Evolutionary conservation across 257 asterid genomes (phyloP).

Genomic region (Ophiorrhiza pumila): DNA sequence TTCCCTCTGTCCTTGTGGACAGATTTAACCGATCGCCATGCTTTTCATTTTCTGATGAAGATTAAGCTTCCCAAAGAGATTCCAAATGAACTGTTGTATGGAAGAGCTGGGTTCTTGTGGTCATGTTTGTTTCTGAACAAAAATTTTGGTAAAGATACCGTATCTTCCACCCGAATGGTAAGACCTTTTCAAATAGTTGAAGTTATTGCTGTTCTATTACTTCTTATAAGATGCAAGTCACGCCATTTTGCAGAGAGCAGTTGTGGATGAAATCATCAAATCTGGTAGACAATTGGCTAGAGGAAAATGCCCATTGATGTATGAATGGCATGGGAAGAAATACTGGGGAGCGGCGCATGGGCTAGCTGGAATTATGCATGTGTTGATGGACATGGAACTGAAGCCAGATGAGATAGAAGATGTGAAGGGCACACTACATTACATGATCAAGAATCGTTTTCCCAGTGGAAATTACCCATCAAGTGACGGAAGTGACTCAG

Average conservation of each 20-base stretch:
- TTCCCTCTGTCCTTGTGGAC: not conserved
- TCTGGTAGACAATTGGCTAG: constrained; percentile 54
- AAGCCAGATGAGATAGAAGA: constrained; percentile 62
- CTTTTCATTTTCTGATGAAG: constrained; percentile 21
- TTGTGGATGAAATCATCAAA: constrained; percentile 52
- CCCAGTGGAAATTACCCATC: constrained; percentile 79
- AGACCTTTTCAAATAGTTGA: constrained; percentile 4
- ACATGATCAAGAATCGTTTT: constrained; percentile 66
- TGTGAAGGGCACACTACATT: constrained; percentile 58
- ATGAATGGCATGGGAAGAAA: constrained; percentile 74
- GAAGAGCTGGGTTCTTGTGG: constrained; percentile 83
- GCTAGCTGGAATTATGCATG: constrained; percentile 70
- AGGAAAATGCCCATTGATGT: constrained; percentile 64
- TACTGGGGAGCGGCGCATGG: constrained; percentile 97
- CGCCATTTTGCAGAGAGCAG: constrained; percentile 40
- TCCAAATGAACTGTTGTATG: constrained; percentile 65
- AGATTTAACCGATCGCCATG: not conserved
- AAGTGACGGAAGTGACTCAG: constrained; percentile 67
- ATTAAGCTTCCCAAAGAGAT: constrained; percentile 58
- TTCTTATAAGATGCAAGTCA: not conserved
- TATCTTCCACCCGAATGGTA: constrained; percentile 57
- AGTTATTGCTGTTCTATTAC: constrained; percentile 9
- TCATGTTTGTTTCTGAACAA: constrained; percentile 71
- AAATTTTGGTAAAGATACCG: constrained; percentile 45
- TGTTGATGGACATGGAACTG: constrained; percentile 70